Conservation (phyloP, 2,329 filamentous ascomycete species). For the Ilyonectria sp. region DNA sequence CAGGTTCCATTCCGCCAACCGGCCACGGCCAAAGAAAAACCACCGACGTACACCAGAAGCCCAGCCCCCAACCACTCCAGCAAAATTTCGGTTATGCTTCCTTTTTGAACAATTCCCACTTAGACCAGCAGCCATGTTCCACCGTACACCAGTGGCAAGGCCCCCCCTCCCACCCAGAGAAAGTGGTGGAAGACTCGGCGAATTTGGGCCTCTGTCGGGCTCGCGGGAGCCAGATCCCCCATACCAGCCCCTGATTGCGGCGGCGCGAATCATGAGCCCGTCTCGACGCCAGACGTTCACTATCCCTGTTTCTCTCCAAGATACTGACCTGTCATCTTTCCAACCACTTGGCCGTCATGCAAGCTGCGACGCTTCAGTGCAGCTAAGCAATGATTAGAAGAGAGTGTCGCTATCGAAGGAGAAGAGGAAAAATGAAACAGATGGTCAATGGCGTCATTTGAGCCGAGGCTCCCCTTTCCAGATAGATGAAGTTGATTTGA, state of each 20-base stretch:
- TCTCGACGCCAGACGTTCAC: neutral
- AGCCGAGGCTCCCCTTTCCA: neutral
- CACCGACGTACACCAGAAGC: neutral
- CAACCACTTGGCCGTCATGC: neutral
- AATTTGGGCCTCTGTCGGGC: neutral
- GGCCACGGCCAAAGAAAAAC: neutral
- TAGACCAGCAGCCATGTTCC: neutral
- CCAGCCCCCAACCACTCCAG: neutral
- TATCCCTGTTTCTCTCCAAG: neutral
- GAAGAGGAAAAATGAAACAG: neutral
- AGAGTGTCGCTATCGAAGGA: neutral
- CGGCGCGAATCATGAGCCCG: neutral
- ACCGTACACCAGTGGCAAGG: neutral
- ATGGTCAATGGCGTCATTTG: neutral
- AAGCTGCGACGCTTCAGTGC: neutral
- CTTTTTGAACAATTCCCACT: neutral
- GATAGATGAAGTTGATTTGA: neutral
- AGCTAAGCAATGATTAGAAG: neutral
- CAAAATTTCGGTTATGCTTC: neutral
- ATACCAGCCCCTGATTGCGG: neutral
- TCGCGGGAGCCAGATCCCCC: neutral
- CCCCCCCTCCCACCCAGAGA: too few species aligned
- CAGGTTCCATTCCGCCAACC: neutral
- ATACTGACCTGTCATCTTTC: neutral
- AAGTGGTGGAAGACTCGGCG: neutral